Conservation (phyloP, 2,329 filamentous ascomycete species). For the Calonectria naviculata region DNA sequence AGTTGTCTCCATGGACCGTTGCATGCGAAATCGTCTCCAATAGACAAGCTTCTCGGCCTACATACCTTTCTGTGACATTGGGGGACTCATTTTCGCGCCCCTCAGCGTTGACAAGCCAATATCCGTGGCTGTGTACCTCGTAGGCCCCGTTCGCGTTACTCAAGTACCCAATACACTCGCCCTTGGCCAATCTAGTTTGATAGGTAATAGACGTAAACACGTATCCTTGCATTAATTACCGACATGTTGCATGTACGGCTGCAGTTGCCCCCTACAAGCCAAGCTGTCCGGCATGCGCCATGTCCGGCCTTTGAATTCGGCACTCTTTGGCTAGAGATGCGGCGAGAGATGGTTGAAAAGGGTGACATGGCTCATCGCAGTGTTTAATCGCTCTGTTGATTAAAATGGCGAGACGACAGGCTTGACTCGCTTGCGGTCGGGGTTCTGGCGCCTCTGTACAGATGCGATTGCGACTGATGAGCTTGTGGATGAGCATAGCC, state of each 20-base stretch:
- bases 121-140: neutral
- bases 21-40: neutral
- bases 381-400: neutral
- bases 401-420: neutral
- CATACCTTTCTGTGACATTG: neutral
- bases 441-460: no score
- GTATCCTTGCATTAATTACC: slow-evolving; percentile 11
- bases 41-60: neutral
- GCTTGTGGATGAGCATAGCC: neutral
- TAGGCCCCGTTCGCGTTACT: neutral
- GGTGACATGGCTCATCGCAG: neutral
- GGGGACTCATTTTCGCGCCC: neutral
- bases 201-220: neutral
- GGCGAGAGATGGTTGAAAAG: neutral
- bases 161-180: neutral
- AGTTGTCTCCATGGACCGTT: neutral
- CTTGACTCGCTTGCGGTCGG: neutral
- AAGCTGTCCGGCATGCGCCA: slow-evolving; percentile 2
- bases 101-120: neutral
- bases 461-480: neutral
- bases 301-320: neutral
- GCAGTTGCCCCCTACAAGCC: slow-evolving; percentile 1
- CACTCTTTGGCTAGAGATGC: neutral
- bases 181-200: neutral
- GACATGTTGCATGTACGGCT: neutral